Evolutionary conservation across 78 protist species (phyloP).

Genomic region (Emiliania huxleyi): DNA sequence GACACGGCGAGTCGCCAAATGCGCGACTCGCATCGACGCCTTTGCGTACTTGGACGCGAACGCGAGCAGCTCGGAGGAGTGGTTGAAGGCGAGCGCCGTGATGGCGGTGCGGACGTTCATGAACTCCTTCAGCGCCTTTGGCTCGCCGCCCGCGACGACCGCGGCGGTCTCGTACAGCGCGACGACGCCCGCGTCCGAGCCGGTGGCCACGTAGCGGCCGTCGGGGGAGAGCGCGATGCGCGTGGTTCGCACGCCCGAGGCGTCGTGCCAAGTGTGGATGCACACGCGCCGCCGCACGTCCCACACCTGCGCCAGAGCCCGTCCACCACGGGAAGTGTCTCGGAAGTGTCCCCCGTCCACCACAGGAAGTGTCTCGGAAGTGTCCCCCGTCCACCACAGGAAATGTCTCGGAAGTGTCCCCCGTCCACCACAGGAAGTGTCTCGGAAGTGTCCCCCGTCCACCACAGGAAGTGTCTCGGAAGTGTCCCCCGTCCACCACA

Average conservation of each 20-base stretch:
- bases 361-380: no score
- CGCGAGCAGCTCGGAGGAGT: background rate
- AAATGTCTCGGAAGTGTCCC: no score
- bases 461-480: no score
- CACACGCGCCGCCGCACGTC: slow-evolving; percentile 34
- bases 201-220: background rate
- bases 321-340: no score
- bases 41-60: background rate
- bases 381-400: no score
- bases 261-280: slow-evolving; percentile 33
- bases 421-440: no score
- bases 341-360: no score
- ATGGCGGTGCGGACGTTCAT: slow-evolving; percentile 45
- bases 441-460: no score
- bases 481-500: no score
- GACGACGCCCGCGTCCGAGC: slow-evolving; percentile 53
- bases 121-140: slow-evolving; percentile 33
- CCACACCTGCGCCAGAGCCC: slow-evolving; percentile 36
- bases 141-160: background rate
- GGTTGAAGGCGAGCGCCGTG: slow-evolving; percentile 11
- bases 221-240: background rate
- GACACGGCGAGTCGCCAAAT: slow-evolving; percentile 13
- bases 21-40: slow-evolving; percentile 31
- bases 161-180: slow-evolving; percentile 33
- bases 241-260: background rate